Percentiles rank a stretch among this genome's conserved stretches.
Evolutionary conservation across 805 yeast species (phyloP).

Genomic region (Suhomyces prunicola): DNA sequence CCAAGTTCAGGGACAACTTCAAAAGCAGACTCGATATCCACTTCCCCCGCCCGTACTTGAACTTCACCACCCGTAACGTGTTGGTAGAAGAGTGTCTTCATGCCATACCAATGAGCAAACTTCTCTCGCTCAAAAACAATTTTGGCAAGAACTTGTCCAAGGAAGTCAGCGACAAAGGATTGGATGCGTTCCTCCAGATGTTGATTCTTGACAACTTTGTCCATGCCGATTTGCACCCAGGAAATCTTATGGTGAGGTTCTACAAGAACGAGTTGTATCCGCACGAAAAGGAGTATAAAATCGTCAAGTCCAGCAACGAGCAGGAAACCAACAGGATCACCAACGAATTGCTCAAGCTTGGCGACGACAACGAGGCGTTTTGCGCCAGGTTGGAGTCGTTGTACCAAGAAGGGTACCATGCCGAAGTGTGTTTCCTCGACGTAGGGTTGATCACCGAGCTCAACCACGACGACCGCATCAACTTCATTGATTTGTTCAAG

Average conservation of each 20-base stretch:
- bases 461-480: conserved; percentile 69
- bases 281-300: conserved; percentile 42
- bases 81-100: conserved; percentile 81
- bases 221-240: conserved; percentile 97
- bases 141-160: conserved; percentile 56
- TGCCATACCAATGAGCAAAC: conserved; percentile 77
- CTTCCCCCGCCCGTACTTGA: conserved; percentile 75
- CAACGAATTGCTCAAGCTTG: conserved; percentile 33
- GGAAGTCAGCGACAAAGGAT: conserved; percentile 72
- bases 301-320: conserved; percentile 42
- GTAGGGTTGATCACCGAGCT: conserved; percentile 92
- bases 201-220: conserved; percentile 87
- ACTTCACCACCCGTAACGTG: conserved; percentile 64
- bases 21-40: conserved; percentile 53
- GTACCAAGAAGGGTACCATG: conserved; percentile 60
- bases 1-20: conserved; percentile 70
- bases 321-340: conserved; percentile 47
- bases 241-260: conserved; percentile 80
- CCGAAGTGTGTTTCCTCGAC: conserved; percentile 88
- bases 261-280: conserved; percentile 46
- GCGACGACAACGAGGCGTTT: conserved; percentile 41
- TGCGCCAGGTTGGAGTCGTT: conserved; percentile 44
- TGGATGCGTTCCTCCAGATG: conserved; percentile 93
- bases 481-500: conserved; percentile 85
- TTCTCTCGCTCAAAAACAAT: conserved; percentile 50